Evolutionary conservation across 2,329 filamentous ascomycete genomes (phyloP), one percentile per base, ranked within the genome.

Genomic region (Aspergillus puulaauensis): DNA sequence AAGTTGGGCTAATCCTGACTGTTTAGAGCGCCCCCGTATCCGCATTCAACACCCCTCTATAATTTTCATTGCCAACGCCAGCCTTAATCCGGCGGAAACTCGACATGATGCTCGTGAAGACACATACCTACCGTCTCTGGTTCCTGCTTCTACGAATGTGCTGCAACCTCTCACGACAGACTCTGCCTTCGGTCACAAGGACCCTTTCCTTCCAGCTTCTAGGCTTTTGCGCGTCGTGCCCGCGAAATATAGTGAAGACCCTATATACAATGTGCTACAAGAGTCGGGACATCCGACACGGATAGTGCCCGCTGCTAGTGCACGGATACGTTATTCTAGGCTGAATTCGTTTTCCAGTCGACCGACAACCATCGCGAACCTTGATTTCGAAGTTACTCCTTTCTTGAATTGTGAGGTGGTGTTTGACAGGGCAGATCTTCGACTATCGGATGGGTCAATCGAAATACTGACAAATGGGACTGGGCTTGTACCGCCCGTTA

Each of bases 101-200:
- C 65, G 71, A n/a, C 70, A 68, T 56, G 70, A 72, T 27, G 64
- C 71, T 19, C 62, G 69, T 5, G 75, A 80, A 35, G 79, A 82
- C 61, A 78, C 81, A 48, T 83, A 84, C 62, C 75, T 86, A 6
- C 78, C 80, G 15, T 80, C 81, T 48, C 75, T 80, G 46, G 73
- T 82, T n/a, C 82, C 83, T 6, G 76, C 82, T n/a, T 82, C 84
- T 1, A 72, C 79, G 9, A 87, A 86, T 59, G 75, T 87, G 15
- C 74, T 87, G 9, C 80, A 85, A 61, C 75, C 84, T 4, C 78
- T 86, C 52, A 77, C 79, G 21, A 75, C 74, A 45, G 80, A 83
- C 59, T 79, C 80, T 44, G 73, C 75, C 2, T 69, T 82, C 31
- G 68, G 68, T n/a, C 74, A 76, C 23, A 74, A 77, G 27, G 73